These are phyloP conservation scores for Fomitopsis pinicola DNA, from an alignment of 1,284 basidiomycete species.

Conservation along the genomic window DNA sequence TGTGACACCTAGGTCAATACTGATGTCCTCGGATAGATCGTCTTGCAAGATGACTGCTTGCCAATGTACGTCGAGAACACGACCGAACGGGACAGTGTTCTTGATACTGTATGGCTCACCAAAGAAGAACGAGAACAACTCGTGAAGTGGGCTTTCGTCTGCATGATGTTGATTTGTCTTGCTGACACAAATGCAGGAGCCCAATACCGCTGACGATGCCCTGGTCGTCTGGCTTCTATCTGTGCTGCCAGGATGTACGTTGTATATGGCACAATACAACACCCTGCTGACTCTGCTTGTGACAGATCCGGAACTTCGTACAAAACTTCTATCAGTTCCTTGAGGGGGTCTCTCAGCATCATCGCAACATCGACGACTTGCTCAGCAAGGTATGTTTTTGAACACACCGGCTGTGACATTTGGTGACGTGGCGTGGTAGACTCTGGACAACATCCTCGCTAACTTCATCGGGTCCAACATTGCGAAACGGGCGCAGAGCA, in stretches of 20 bases:
- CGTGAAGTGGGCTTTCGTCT: slow-evolving; percentile 43
- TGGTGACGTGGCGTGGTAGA: slow-evolving; percentile 40
- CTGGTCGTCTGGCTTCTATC: slow-evolving; percentile 94
- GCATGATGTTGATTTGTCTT: neutral
- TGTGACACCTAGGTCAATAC: neutral
- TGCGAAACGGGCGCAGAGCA: slow-evolving; percentile 64
- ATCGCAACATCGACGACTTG: slow-evolving; percentile 90
- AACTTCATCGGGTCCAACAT: slow-evolving; percentile 82
- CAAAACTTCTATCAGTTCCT: slow-evolving; percentile 97
- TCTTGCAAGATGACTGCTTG: slow-evolving; percentile 86
- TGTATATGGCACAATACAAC: neutral
- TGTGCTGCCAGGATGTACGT: slow-evolving; percentile 88
- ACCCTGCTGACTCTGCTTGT: no score
- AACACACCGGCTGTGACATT: neutral
- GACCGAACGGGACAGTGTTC: slow-evolving; percentile 72
- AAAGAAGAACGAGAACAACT: slow-evolving; percentile 63
- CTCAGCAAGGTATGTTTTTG: slow-evolving; percentile 68
- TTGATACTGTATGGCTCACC: slow-evolving; percentile 86
- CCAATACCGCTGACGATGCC: slow-evolving; percentile 78
- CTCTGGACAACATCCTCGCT: slow-evolving; percentile 82
- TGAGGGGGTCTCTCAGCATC: slow-evolving; percentile 90
- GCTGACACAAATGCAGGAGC: slow-evolving; percentile 38
- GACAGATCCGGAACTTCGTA: slow-evolving; percentile 84
- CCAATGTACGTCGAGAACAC: slow-evolving; percentile 82
- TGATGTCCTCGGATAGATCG: slow-evolving; percentile 50